phyloP scores from a whole-genome alignment of 192 early-diverging fungal species.

The Dimargaris cristalligena region DNA sequence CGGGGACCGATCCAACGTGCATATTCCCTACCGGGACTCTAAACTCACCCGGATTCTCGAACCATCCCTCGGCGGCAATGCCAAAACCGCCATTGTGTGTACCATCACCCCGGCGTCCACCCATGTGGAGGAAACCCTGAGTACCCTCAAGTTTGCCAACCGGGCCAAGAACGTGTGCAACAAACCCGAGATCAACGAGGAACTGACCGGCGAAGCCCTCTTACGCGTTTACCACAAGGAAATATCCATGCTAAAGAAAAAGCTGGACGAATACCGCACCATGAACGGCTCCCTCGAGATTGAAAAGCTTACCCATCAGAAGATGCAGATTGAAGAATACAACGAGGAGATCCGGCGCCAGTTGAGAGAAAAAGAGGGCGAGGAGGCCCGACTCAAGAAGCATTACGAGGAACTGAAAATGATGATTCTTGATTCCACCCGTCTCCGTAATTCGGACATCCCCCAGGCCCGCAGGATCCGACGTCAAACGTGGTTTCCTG shows the following conservation, averaged over 20 bases:
- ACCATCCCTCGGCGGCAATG: constrained; percentile 78
- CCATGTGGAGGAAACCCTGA: constrained; percentile 72
- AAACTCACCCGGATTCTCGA: constrained; percentile 91
- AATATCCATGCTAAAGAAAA: constrained; percentile 26
- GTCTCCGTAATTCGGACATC: constrained; percentile 8
- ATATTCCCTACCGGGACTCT: constrained; percentile 95
- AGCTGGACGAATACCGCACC: constrained; percentile 21
- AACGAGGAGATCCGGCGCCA: constrained; percentile 28
- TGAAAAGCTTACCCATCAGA: constrained; percentile 27
- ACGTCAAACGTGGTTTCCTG: constrained; percentile 32
- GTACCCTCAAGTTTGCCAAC: constrained; percentile 89
- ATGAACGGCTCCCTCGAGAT: constrained; percentile 15
- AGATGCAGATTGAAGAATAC: constrained; percentile 26
- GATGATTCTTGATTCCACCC: constrained; percentile 17
- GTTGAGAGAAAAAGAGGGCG: constrained; percentile 26
- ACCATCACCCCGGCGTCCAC: constrained; percentile 67
- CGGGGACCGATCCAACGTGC: constrained; percentile 26
- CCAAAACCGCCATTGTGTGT: constrained; percentile 77
- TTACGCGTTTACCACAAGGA: constrained; percentile 23
- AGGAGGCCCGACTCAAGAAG: constrained; percentile 23
- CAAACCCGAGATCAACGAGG: constrained; percentile 64
- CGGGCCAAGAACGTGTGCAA: constrained; percentile 78
- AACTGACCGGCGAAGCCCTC: constrained; percentile 30
- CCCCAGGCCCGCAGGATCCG: constrained; percentile 13
- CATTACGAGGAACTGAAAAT: constrained; percentile 24